Evolutionary conservation across 2,329 filamentous ascomycete genomes (phyloP).

Genomic region (Xylaria multiplex): DNA sequence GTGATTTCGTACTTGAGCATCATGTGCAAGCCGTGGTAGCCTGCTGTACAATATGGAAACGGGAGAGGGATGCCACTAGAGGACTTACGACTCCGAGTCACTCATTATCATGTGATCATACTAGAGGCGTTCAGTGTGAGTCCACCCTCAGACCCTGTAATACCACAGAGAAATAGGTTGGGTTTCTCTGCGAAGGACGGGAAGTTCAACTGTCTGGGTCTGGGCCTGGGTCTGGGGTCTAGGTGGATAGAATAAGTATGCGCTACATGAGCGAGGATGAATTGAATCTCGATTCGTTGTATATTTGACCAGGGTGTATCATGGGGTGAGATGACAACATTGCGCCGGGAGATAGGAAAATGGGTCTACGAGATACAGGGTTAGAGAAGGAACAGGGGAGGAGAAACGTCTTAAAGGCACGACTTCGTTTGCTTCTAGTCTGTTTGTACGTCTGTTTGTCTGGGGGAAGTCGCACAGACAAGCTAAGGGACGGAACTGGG

Average conservation of each 20-base stretch:
- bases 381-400: background rate
- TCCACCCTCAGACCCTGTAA: background rate
- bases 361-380: background rate
- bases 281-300: background rate
- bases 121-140: background rate
- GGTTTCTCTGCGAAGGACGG: background rate
- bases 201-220: background rate
- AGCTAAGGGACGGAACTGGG: too few species aligned
- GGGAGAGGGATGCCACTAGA: background rate
- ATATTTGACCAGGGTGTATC: background rate
- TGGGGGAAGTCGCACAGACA: background rate
- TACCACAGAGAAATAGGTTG: background rate
- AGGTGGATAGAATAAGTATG: too few species aligned
- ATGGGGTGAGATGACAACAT: too few species aligned
- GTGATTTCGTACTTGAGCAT: slow-evolving; percentile 25
- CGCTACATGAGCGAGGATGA: background rate
- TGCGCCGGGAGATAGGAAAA: too few species aligned
- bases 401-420: too few species aligned
- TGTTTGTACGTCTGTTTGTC: slow-evolving; percentile 5
- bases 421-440: background rate
- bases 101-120: background rate
- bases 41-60: background rate
- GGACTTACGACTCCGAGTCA: background rate
- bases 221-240: too few species aligned
- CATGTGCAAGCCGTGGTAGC: background rate